Base-by-base conservation (phyloP, 129 eudicot species). In the Chrysanthemum lavandulifolium region DNA sequence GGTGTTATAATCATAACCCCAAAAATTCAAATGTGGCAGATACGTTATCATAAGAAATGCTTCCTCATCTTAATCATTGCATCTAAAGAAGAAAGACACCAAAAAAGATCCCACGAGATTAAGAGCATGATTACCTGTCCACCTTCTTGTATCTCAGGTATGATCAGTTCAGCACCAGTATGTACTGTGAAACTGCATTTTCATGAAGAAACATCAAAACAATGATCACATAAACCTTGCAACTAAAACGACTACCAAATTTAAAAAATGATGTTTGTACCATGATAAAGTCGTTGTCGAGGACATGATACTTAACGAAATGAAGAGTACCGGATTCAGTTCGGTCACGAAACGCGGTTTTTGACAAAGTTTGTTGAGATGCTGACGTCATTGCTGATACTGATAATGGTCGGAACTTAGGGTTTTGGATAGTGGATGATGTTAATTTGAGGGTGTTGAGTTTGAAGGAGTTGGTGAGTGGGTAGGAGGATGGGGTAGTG, bases 251-350 rank as follows among this genome's bases (percentile, higher is more conserved):
- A 19, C 21, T 19, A 19, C 21, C 21, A n/a, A 12, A 33, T 56
- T 10, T 33, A 55, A 33, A 14, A 71, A 40, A 33, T 25, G 3
- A 19, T 19, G 21, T 19, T 19, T 19, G 21, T 19, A 19, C 21
- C 21, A 19, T 19, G 21, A 19, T 19, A 19, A 94, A 90, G 73
- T 94, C 97, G 79, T 94, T 90, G 53, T 97, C 99, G 53, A 94
- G 94, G 69, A 97, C 99, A 18, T 94, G 99, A 75, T 90, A 94
- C 85, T 94, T 94, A 85, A 90, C 99, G 67, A 90, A 94, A 36
- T 84, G 99, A 71, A 94, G 86, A 49, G 78, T 14, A 9, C 82
- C 89, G 27, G 73, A 79, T 65, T 90, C 89, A 57, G 29, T 84
- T 10, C 71, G 80, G 61, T 90, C 94, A n/a, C 82, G 91, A 63